Percentiles rank a stretch among this genome's conserved stretches.
Conservation (phyloP, 83 land plant genomes). For the Picea mariana region DNA sequence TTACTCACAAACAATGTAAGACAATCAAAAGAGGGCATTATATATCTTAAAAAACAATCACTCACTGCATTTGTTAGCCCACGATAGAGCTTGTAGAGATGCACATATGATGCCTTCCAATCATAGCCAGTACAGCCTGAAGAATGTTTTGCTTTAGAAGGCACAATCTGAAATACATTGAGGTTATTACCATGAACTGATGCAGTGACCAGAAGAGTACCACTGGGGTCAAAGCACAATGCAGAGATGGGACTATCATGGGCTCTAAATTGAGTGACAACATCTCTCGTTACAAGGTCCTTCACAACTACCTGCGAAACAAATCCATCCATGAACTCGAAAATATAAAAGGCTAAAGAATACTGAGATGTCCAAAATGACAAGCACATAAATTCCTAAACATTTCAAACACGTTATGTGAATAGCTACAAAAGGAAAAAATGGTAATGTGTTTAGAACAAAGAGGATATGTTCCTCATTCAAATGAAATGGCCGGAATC, state of each 20-base stretch:
- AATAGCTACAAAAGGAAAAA: not conserved
- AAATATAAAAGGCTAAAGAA: too few relatives aligned
- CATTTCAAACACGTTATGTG: not conserved
- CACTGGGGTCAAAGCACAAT: slow-evolving; percentile 95
- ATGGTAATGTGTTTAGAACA: too few relatives aligned
- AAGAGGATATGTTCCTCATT: too few relatives aligned
- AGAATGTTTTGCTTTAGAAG: slow-evolving; percentile 30
- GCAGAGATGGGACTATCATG: slow-evolving; percentile 90
- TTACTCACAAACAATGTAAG: not conserved
- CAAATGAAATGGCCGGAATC: too few relatives aligned
- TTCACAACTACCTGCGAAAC: slow-evolving; percentile 81
- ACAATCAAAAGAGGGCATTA: not conserved
- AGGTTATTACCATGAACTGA: slow-evolving; percentile 94
- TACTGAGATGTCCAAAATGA: too few relatives aligned
- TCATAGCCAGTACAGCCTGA: slow-evolving; percentile 33
- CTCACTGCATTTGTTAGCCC: slow-evolving; percentile 93
- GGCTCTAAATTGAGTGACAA: slow-evolving; percentile 88
- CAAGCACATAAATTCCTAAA: too few relatives aligned
- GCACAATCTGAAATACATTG: slow-evolving; percentile 81
- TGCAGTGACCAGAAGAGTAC: slow-evolving; percentile 91
- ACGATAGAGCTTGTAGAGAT: slow-evolving; percentile 91
- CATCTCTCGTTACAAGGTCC: slow-evolving; percentile 71
- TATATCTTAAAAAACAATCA: not conserved
- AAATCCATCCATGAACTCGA: too few relatives aligned
- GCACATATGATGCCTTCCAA: slow-evolving; percentile 48